Base-by-base conservation (phyloP, 163 green algal species). In the Coccomyxa subellipsoidea region DNA sequence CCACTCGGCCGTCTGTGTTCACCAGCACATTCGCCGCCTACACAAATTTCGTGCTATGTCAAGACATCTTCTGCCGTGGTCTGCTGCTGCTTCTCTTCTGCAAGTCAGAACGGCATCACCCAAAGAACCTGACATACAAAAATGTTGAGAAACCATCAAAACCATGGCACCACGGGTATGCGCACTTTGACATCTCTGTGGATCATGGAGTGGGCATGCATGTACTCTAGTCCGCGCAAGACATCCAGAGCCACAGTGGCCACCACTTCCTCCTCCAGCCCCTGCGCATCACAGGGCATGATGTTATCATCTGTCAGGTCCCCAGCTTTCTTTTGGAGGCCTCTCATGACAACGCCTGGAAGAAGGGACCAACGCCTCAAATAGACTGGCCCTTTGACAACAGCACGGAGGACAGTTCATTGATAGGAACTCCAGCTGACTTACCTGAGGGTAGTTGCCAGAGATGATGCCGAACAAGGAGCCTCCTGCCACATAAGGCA, bases 11-110 rank as follows among this genome's bases (percentile, higher is more conserved):
- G 38, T 96, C 90, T 21, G 78, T 83, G 80, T 97, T 91, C 29
- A 98, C 89, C 78, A 98, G 87, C 66, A 98, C 96, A 86, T 98
- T 98, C 38, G 93, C 95, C 7, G 93, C 95, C 93, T 96, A 88
- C 70, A 81, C n/a, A 73, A 1, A 18, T 12, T n/a, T n/a, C n/a
- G n/a, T n/a, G n/a, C n/a, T n/a, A n/a, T n/a, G n/a, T n/a, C n/a
- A n/a, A n/a, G n/a, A n/a, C n/a, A n/a, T n/a, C n/a, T n/a, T n/a
- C n/a, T n/a, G n/a, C n/a, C n/a, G n/a, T n/a, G n/a, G n/a, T n/a
- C n/a, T n/a, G n/a, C n/a, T n/a, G n/a, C n/a, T n/a, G n/a, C n/a
- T n/a, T n/a, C n/a, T n/a, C n/a, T n/a, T n/a, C n/a, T n/a, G n/a
- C n/a, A n/a, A n/a, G n/a, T n/a, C n/a, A n/a, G n/a, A n/a, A n/a